phyloP scores from a whole-genome alignment of 2,329 filamentous ascomycete species.

The Fusarium aywerte region DNA sequence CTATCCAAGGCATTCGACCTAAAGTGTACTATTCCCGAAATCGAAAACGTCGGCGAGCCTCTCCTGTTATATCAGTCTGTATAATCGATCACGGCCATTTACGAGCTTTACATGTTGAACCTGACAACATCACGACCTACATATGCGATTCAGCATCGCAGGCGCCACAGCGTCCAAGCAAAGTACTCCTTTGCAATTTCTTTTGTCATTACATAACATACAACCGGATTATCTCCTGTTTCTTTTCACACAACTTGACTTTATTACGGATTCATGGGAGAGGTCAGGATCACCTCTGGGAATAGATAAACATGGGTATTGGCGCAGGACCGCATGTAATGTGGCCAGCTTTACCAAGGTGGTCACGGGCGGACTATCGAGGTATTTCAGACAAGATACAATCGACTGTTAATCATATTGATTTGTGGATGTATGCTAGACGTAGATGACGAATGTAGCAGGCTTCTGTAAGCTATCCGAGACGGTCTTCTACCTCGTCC shows the following conservation, averaged over 20 bases:
- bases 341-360: slow-evolving; percentile 30
- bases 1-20: slow-evolving; percentile 98
- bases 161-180: slow-evolving; percentile 26
- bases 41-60: slow-evolving; percentile 97
- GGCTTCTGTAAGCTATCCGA: background rate
- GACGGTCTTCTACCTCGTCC: background rate
- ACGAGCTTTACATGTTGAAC: slow-evolving; percentile 41
- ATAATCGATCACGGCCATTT: slow-evolving; percentile 40
- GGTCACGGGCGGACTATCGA: slow-evolving; percentile 34
- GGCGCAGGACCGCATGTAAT: slow-evolving; percentile 32
- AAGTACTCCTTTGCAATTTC: slow-evolving; percentile 30
- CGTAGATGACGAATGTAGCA: slow-evolving; percentile 12
- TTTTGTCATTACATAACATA: slow-evolving; percentile 42
- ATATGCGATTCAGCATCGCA: slow-evolving; percentile 18
- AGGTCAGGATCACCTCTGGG: slow-evolving; percentile 39
- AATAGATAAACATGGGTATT: slow-evolving; percentile 40
- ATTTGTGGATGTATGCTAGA: slow-evolving; percentile 33
- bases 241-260: slow-evolving; percentile 32
- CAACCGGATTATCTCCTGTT: slow-evolving; percentile 40
- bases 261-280: slow-evolving; percentile 40
- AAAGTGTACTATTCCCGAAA: slow-evolving; percentile 98
- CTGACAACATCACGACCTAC: slow-evolving; percentile 38
- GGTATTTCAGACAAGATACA: slow-evolving; percentile 35
- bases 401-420: slow-evolving; percentile 38
- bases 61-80: slow-evolving; percentile 86